Conservation (phyloP, 768 basidiomycete genomes). For the Rhodotorula toruloides region DNA sequence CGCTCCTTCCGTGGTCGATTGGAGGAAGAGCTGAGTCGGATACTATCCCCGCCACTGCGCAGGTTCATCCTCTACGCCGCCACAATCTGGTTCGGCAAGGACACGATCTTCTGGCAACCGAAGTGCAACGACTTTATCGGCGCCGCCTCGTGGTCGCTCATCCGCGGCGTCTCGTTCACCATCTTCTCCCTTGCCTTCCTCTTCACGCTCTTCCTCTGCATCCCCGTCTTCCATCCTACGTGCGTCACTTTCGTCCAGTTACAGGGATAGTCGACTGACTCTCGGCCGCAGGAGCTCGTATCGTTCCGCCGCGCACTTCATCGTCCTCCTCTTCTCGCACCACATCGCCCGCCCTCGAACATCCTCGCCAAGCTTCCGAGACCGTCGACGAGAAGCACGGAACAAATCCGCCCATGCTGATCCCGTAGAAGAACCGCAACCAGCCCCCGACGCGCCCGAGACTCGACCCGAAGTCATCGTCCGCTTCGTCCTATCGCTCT, state of each 20-base stretch:
- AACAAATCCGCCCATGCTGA: no score
- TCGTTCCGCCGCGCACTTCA: constrained; percentile 6
- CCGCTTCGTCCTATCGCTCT: neutral
- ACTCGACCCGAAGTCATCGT: neutral
- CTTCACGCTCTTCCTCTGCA: neutral
- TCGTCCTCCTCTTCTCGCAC: neutral
- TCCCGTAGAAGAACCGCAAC: no score
- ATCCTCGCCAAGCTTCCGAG: no score
- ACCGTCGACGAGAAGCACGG: no score
- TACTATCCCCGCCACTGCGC: no score
- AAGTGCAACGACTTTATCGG: constrained; percentile 8
- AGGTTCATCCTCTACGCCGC: constrained; percentile 4
- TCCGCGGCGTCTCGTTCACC: neutral
- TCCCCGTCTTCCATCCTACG: neutral
- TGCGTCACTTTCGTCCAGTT: no score
- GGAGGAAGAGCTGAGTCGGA: no score
- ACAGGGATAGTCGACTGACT: neutral
- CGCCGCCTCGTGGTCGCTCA: neutral
- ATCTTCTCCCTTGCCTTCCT: neutral
- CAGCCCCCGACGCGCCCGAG: neutral
- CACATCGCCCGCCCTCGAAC: no score
- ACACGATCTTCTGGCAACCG: neutral
- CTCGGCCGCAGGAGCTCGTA: no score
- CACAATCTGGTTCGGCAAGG: constrained; percentile 4
- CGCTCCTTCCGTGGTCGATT: neutral